Evolutionary conservation across 2,329 filamentous ascomycete species (phyloP), one percentile per base, ranked within the genome.

Genomic region (Fusarium metavorans): DNA sequence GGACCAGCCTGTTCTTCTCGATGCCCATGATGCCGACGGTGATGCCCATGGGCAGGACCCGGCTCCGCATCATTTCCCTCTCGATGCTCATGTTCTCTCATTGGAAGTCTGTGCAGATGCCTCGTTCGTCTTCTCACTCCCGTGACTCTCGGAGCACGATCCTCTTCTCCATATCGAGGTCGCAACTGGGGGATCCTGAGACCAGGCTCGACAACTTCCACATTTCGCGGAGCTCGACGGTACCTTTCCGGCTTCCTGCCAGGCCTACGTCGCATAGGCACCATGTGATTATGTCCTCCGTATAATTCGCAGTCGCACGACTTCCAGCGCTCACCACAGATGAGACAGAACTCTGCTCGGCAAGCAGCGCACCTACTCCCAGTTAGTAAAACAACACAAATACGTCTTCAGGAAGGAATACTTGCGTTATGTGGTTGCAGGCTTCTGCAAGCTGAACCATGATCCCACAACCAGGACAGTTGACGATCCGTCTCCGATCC

Each of bases 291-390:
- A 13, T 58, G 61, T 10, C 45, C 35, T 2, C 59, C 66, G 2
- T 70, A 72, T 2, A 7, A 1, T 2, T 41, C 67, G 62, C 86
- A 88, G 0, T 0, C 0, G 32, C 85, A 88, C 0, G 52, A 79
- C 30, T 83, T 84, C 86, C 86, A 88, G 5, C 0, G 4, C 0
- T 20, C 16, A 6, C 86, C 86, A 48, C 87, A 90, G 0, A 78
- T 18, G 43, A 88, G 88, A 73, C 88, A 89, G 73, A 89, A 90
- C n/a, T 88, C 34, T 0, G 80, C 76, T 0, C 82, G 75, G 59
- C 88, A 90, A 2, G 27, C 13, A 32, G 60, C 78, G 59, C 87
- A 90, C 20, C 69, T 74, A 23, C 18, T 27, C 41, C 20, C 11
- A 25, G 48, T 64, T 43, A 64, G 35, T 13, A 23, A 27, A 52